A percentile compares a stretch with the other conserved stretches of the same genome.
phyloP scores from a whole-genome alignment of 2,329 filamentous ascomycete species.

The Phaeoacremonium minimum region DNA sequence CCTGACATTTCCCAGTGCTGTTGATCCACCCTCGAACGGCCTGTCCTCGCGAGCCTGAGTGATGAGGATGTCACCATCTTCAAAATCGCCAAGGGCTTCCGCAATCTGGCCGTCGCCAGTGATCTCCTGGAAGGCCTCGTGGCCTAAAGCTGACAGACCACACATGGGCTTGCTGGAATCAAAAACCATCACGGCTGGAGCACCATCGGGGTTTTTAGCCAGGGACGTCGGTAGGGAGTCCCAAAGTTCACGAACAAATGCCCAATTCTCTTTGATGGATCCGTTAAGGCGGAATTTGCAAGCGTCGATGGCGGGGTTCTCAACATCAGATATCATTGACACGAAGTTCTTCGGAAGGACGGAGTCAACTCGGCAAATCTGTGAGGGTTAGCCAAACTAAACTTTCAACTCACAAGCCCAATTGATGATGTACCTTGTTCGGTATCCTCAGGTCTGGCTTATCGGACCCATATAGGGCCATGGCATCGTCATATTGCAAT shows the following conservation, averaged over 20 bases:
- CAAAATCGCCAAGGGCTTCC: conserved; percentile 28
- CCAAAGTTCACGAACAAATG: conserved; percentile 51
- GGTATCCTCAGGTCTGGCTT: conserved; percentile 85
- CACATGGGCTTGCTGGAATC: conserved; percentile 69
- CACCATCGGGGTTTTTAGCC: conserved; percentile 67
- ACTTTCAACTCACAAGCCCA: conserved; percentile 4
- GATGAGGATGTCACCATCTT: conserved; percentile 75
- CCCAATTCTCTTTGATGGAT: conserved; percentile 46
- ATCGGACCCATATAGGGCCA: conserved; percentile 78
- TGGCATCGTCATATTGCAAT: conserved; percentile 71
- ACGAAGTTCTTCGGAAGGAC: conserved; percentile 61
- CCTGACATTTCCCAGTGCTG: conserved; percentile 67
- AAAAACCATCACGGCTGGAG: conserved; percentile 73
- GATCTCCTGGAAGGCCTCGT: conserved; percentile 59
- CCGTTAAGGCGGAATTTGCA: conserved; percentile 61
- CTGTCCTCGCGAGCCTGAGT: conserved; percentile 71
- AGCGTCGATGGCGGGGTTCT: conserved; percentile 68
- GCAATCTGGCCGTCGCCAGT: conserved; percentile 14
- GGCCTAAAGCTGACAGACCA: conserved; percentile 75
- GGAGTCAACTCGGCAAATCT: conserved; percentile 65
- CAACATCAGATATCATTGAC: conserved; percentile 67
- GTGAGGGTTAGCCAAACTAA: too few species aligned
- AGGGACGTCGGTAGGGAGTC: conserved; percentile 57
- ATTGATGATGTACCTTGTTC: conserved; percentile 45
- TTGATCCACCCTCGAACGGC: conserved; percentile 68